Base-by-base conservation (phyloP, 768 basidiomycete species). In the Mycena alexandri region DNA sequence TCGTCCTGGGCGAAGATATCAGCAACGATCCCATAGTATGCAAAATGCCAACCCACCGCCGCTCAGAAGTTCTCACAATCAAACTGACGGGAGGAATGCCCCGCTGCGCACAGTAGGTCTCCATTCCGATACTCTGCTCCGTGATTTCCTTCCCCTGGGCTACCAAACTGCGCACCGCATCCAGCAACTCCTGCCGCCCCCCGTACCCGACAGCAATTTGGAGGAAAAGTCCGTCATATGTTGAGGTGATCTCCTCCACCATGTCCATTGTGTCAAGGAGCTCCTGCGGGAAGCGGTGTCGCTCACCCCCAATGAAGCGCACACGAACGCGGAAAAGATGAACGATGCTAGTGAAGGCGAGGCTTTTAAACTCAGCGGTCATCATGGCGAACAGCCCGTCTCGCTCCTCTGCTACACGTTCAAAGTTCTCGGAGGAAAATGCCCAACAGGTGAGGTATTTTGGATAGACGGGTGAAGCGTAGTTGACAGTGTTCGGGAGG, bases 141-240 rank as follows among this genome's bases (percentile, higher is more conserved):
- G 56, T 72, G 8, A 72, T 51, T 16, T 50, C 68, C 36, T 69
- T 64, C 14, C 64, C 68, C n/a, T 65, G 58, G 10, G 57, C 47
- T 8, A 62, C 11, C 12, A 71, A 38, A 47, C 38, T 58, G 21
- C 63, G 55, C 1, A 70, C 68, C 19, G 68, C 67, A 36, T 24
- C 42, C 16, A 69, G 48, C 5, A 72, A 48, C 19, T 72, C 71
- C n/a, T 59, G 52, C 16, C 71, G 58, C 4, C 71, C 68, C 1
- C 71, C 68, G 41, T 72, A 69, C 52, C 71, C 71, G 38, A 66
- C 71, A 6, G 71, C 71, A 7, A 72, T 61, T 14, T 65, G 63
- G 38, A 69, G 48, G 13, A 62, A 65, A 6, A 65, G 41, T 9
- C 52, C 58, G 12, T 53, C 61, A 21, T 72, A 69, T 3, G 57